phyloP scores from a whole-genome alignment of 371 early-diverging fungal species.

The Mortierella sp. region DNA sequence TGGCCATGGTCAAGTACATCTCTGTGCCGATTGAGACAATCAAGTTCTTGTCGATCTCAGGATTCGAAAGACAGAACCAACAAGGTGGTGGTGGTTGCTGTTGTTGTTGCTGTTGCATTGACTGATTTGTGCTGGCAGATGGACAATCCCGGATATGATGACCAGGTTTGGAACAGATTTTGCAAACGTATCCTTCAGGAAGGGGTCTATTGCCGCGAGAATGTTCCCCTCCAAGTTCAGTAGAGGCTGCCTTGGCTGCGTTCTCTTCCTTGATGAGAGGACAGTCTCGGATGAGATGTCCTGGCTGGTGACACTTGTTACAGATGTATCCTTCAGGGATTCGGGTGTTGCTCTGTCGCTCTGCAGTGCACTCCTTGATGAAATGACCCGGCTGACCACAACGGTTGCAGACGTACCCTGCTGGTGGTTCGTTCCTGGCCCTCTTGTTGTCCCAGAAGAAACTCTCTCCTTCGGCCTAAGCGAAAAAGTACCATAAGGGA shows the following conservation, averaged over 20 bases:
- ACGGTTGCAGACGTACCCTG: slow-evolving; percentile 63
- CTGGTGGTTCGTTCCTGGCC: slow-evolving; percentile 54
- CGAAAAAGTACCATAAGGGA: slow-evolving; percentile 1
- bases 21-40: slow-evolving; percentile 79
- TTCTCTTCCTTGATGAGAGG: slow-evolving; percentile 47
- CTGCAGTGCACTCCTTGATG: slow-evolving; percentile 51
- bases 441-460: slow-evolving; percentile 30
- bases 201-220: slow-evolving; percentile 12
- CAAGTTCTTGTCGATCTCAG: slow-evolving; percentile 82
- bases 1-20: slow-evolving; percentile 80
- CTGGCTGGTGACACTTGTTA: slow-evolving; percentile 64
- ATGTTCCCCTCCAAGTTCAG: no score
- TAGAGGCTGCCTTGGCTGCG: no score
- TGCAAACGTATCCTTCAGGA: slow-evolving; percentile 67
- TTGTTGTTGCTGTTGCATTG: slow-evolving; percentile 14
- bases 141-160: slow-evolving; percentile 78
- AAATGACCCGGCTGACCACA: slow-evolving; percentile 64
- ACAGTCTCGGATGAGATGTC: slow-evolving; percentile 78
- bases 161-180: slow-evolving; percentile 66
- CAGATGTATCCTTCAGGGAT: slow-evolving; percentile 65
- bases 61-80: slow-evolving; percentile 92
- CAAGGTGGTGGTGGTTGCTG: slow-evolving; percentile 63
- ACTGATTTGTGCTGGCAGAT: not conserved
- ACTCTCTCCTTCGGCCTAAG: slow-evolving; percentile 20
- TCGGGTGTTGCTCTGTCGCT: slow-evolving; percentile 32